Evolutionary conservation across 192 early-diverging fungal species (phyloP), one percentile per base, ranked within the genome.

Genomic region (Funneliformis geosporum): DNA sequence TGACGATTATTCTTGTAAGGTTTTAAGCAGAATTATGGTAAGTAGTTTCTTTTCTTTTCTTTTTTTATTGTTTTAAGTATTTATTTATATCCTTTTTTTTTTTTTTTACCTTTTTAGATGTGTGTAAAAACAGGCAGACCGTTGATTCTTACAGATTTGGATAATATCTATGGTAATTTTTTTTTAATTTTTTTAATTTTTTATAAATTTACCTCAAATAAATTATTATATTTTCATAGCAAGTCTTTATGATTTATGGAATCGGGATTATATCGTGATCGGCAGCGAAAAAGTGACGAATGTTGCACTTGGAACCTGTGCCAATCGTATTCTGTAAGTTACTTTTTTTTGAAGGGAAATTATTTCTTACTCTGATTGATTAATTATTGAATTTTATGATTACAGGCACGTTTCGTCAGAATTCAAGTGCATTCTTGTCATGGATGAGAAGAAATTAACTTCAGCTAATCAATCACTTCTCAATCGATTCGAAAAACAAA

Each of bases 321-420:
- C 78, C 23, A 73, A 55, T 47, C 78, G 68, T 33, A 79, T 79
- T 68, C 75, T 55, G 27, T 79, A 71, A 43, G 78, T 75, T 23
- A 23, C 25, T 43, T 11, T 43, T 4, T 42, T 68, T 67, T 21
- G 3, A 5, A 5, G 18, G 18, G 18, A 33, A 21, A n/a, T 40
- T 42, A 21, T 68, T 21, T 21, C 2, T 39, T n/a, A 40, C 21
- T 42, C 0, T 18, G 4, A 28, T 5, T 38, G 9, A 33, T 69
- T 38, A 11, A 40, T 69, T 33, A 33, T 33, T 33, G 33, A 2
- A 18, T 69, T 38, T 42, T 21, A 8, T 69, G 33, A 33, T 33
- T 33, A 2, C 40, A 43, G 28, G 0, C 2, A 69, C n/a, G 38
- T 69, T 10, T 43, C 76, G 33, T 14, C 38, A 21, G 44, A 28